phyloP scores from a whole-genome alignment of 768 basidiomycete genomes.

The Scleroderma citrinum region DNA sequence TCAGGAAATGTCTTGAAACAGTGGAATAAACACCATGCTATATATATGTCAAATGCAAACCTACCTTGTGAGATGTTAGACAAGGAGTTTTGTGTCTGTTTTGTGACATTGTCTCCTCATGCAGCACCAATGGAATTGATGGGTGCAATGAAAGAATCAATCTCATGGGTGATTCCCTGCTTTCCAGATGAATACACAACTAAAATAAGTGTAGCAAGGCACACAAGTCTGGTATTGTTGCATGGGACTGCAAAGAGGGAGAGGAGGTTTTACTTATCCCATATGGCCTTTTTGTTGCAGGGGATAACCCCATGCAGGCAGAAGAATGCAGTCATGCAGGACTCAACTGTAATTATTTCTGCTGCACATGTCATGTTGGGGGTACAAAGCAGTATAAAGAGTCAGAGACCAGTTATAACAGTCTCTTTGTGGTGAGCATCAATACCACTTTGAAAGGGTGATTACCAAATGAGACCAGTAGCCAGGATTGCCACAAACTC shows the following conservation, averaged over 20 bases:
- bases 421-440: conserved; percentile 26
- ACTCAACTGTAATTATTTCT: conserved; percentile 33
- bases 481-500: not conserved
- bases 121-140: conserved; percentile 36
- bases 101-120: conserved; percentile 34
- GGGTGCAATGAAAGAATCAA: conserved; percentile 23
- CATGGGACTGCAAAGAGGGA: conserved; percentile 23
- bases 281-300: conserved; percentile 24
- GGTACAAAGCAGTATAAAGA: conserved; percentile 29
- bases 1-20: conserved; percentile 40
- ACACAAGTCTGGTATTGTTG: conserved; percentile 11
- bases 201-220: conserved; percentile 4
- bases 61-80: conserved; percentile 31
- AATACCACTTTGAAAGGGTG: too few relatives aligned
- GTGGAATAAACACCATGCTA: conserved; percentile 42
- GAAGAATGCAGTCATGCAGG: conserved; percentile 35
- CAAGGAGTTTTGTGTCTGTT: conserved; percentile 10
- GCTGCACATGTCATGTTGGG: conserved; percentile 35
- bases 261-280: conserved; percentile 12
- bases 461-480: not conserved
- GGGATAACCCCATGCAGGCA: conserved; percentile 32
- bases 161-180: conserved; percentile 30
- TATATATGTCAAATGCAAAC: conserved; percentile 33
- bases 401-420: conserved; percentile 29
- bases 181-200: too few relatives aligned